Conservation (phyloP, 306 rosid genomes). For the Herpetospermum pedunculosum region DNA sequence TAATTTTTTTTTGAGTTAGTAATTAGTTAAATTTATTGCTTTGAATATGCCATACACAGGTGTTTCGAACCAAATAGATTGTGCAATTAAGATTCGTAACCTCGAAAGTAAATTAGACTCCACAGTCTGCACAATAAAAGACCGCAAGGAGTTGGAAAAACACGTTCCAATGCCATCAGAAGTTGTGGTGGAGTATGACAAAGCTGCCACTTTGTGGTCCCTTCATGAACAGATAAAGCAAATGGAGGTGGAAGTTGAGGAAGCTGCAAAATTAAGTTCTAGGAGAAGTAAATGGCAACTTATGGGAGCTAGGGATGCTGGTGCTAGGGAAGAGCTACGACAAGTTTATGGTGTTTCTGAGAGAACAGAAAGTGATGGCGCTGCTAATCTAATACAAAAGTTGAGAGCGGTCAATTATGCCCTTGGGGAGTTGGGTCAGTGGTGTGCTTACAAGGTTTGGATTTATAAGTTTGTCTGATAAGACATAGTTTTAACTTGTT, state of each 20-base stretch:
- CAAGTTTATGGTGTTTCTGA: conserved; percentile 99
- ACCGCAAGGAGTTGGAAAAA: conserved; percentile 94
- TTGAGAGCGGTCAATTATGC: conserved; percentile 96
- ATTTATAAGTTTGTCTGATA: background rate
- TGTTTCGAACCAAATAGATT: conserved; percentile 92
- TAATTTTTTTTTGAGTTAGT: background rate
- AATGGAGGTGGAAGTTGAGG: conserved; percentile 95
- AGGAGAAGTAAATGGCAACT: conserved; percentile 99
- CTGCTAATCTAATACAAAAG: conserved; percentile 89
- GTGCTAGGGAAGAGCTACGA: conserved; percentile 89
- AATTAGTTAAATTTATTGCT: background rate
- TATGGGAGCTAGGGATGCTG: conserved; percentile 99
- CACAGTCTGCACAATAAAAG: conserved; percentile 86
- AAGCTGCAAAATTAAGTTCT: conserved; percentile 88
- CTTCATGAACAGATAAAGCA: conserved; percentile 92
- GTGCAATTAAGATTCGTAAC: conserved; percentile 96
- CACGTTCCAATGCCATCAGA: conserved; percentile 98
- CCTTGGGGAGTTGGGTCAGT: conserved; percentile 96
- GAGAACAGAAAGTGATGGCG: conserved; percentile 98
- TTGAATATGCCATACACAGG: conserved; percentile 49
- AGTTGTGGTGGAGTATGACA: conserved; percentile 80
- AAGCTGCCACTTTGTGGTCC: conserved; percentile 87
- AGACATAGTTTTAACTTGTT: background rate
- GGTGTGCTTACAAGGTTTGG: conserved; percentile 90
- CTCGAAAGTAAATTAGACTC: conserved; percentile 99